Percentiles rank a stretch among this genome's conserved stretches.
phyloP scores from a whole-genome alignment of 768 basidiomycete species.

The Suillus paluster region DNA sequence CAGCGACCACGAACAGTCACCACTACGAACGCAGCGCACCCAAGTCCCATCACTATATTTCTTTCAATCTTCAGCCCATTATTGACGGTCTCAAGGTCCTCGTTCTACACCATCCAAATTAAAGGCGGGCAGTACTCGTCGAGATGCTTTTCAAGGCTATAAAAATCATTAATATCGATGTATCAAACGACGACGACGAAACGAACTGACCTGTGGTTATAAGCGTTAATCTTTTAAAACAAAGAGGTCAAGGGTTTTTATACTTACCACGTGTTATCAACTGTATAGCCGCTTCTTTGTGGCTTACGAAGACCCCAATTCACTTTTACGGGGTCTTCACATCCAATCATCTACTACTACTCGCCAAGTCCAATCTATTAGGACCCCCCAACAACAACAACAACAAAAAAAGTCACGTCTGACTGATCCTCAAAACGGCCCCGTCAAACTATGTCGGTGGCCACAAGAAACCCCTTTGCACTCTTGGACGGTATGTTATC shows the following conservation, averaged over 20 bases:
- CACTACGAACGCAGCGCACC: constrained; percentile 73
- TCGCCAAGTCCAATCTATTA: no score
- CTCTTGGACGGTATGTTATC: constrained; percentile 65
- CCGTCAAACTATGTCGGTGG: constrained; percentile 88
- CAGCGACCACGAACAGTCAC: constrained; percentile 68
- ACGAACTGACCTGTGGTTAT: constrained; percentile 59
- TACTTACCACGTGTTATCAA: constrained; percentile 28
- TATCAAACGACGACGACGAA: background rate
- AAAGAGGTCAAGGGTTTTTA: constrained; percentile 23
- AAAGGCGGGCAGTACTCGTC: constrained; percentile 76
- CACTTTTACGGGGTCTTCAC: constrained; percentile 19
- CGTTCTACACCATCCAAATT: constrained; percentile 61
- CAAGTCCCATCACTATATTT: constrained; percentile 74
- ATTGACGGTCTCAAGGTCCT: constrained; percentile 89
- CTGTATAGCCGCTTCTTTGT: constrained; percentile 42
- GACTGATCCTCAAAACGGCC: constrained; percentile 50
- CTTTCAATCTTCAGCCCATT: constrained; percentile 72
- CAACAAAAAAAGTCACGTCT: no score
- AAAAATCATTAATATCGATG: constrained; percentile 22
- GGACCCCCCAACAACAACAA: no score
- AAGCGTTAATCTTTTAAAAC: constrained; percentile 49
- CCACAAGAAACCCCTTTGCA: constrained; percentile 85
- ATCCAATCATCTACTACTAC: no score
- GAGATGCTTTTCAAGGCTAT: constrained; percentile 89
- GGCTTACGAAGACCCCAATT: constrained; percentile 52